phyloP scores from a whole-genome alignment of 2,329 filamentous ascomycete genomes.

The Pseudocercospora fuligena region DNA sequence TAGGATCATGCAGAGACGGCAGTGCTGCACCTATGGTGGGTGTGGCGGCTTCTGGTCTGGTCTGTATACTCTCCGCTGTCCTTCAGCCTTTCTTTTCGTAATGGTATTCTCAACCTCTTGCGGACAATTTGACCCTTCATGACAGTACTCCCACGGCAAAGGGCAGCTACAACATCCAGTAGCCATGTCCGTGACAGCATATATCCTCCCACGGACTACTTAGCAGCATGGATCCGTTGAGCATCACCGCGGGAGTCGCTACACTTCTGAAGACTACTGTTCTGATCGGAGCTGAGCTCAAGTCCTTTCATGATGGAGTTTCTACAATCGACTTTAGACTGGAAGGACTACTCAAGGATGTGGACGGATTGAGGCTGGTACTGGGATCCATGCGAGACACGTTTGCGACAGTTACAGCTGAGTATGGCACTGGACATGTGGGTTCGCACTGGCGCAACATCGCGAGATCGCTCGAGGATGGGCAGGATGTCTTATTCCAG shows the following conservation, averaged over 20 bases:
- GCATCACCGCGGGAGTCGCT: neutral
- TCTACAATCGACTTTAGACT: neutral
- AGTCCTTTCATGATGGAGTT: conserved; percentile 12
- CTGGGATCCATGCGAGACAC: conserved; percentile 11
- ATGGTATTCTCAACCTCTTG: neutral
- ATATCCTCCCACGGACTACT: neutral
- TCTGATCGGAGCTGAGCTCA: conserved; percentile 4
- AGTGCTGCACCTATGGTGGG: neutral
- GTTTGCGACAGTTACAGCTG: neutral
- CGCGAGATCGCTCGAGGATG: neutral
- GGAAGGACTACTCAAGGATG: conserved; percentile 2
- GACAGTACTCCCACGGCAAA: neutral
- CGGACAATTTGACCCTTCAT: neutral
- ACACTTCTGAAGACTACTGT: conserved; percentile 4
- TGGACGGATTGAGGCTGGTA: neutral
- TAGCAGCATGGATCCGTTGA: conserved; percentile 8
- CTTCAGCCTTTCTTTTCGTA: neutral
- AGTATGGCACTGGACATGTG: conserved; percentile 1
- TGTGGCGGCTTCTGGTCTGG: neutral
- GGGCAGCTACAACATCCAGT: neutral
- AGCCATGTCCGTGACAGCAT: neutral
- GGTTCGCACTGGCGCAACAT: conserved; percentile 10
- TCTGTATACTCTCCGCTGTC: neutral
- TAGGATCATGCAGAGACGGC: neutral
- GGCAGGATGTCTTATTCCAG: neutral